phyloP scores from a whole-genome alignment of 1,284 basidiomycete genomes.

The Pterula multifida region DNA sequence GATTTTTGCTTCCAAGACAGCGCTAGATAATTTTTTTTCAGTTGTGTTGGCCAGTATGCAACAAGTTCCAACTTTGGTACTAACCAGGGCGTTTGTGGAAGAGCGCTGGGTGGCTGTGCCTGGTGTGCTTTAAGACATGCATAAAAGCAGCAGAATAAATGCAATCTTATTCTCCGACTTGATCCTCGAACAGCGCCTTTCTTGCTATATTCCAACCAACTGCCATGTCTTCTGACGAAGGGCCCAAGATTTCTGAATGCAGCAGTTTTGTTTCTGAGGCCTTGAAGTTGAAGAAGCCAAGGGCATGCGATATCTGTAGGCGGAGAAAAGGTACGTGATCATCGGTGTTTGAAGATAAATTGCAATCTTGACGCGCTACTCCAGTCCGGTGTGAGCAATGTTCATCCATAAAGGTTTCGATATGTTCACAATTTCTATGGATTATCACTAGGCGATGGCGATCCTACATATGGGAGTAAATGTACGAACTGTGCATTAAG shows the following conservation, averaged over 20 bases:
- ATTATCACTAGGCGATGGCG: not conserved
- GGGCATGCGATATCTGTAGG: not conserved
- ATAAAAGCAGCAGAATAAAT: no score
- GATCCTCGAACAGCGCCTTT: not conserved
- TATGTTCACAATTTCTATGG: not conserved
- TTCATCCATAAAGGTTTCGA: not conserved
- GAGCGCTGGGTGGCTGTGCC: no score
- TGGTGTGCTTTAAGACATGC: no score
- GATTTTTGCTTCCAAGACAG: no score
- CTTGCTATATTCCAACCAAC: not conserved
- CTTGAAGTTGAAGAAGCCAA: not conserved
- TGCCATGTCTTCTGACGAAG: not conserved
- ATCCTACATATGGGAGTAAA: not conserved
- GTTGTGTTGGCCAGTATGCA: no score
- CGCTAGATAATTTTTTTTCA: no score
- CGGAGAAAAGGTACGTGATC: slow-evolving; percentile 1
- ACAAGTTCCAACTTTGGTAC: no score
- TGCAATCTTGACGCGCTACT: not conserved
- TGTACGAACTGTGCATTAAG: not conserved
- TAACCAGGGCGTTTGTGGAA: no score
- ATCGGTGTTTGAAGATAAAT: no score
- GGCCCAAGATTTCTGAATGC: not conserved
- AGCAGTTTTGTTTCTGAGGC: not conserved
- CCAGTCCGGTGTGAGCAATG: not conserved
- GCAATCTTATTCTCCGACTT: no score